A percentile compares a stretch with the other conserved stretches of the same genome.
phyloP scores from a whole-genome alignment of 2,329 filamentous ascomycete genomes.

The Phialemonium atrogriseum region DNA sequence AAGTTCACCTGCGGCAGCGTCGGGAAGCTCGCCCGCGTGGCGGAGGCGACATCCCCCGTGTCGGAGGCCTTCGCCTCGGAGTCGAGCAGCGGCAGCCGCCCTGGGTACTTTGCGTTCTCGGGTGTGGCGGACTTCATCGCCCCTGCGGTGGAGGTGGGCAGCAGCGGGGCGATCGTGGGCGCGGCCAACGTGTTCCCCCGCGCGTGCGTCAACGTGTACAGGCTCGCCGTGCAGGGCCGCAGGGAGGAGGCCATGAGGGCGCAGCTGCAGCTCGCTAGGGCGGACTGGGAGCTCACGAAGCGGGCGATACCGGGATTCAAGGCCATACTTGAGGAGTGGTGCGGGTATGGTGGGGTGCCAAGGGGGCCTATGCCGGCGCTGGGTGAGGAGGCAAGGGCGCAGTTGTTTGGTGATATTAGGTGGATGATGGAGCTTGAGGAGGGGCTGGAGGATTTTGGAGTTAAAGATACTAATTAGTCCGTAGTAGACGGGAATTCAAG shows the following conservation, averaged over 20 bases:
- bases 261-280: constrained; percentile 11
- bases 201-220: constrained; percentile 12
- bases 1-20: constrained; percentile 21
- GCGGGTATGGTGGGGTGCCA: constrained; percentile 48
- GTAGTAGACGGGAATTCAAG: too few species aligned
- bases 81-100: constrained; percentile 26
- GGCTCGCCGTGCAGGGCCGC: constrained; percentile 9
- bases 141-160: constrained; percentile 28
- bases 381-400: constrained; percentile 3
- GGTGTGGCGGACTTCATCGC: constrained; percentile 35
- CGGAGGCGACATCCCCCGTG: not conserved
- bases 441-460: constrained; percentile 3
- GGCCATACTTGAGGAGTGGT: constrained; percentile 24
- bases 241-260: constrained; percentile 9
- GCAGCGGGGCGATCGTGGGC: constrained; percentile 33
- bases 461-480: too few species aligned
- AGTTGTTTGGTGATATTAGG: constrained; percentile 9
- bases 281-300: constrained; percentile 15
- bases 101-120: constrained; percentile 31
- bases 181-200: constrained; percentile 39
- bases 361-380: constrained; percentile 32
- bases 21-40: constrained; percentile 17
- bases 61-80: constrained; percentile 7
- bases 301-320: constrained; percentile 15
- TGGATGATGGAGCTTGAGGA: constrained; percentile 11